phyloP scores from a whole-genome alignment of 164 flowering plant species.

The Macadamia tetraphylla region DNA sequence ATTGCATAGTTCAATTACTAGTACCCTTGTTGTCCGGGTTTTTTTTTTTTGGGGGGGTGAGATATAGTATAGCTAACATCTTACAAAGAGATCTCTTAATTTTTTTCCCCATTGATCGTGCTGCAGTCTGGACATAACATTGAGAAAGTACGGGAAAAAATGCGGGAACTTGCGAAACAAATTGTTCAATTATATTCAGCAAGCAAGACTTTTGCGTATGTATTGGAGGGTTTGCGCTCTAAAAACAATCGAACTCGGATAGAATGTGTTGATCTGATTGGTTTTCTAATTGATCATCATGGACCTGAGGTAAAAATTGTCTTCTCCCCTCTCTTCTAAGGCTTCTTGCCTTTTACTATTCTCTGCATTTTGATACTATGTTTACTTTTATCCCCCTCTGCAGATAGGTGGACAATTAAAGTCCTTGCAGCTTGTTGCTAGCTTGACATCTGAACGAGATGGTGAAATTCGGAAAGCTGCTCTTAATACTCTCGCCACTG shows the following conservation, averaged over 20 bases:
- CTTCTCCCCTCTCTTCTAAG: neutral
- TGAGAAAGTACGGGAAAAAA: slow-evolving; percentile 87
- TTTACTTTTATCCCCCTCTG: slow-evolving; percentile 3
- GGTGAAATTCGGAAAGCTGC: slow-evolving; percentile 98
- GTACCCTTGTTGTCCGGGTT: too few relatives aligned
- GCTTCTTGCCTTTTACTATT: neutral
- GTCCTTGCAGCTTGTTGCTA: slow-evolving; percentile 88
- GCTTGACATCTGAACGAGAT: slow-evolving; percentile 93
- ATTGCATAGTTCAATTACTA: too few relatives aligned
- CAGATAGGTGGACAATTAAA: slow-evolving; percentile 87
- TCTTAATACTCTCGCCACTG: slow-evolving; percentile 77
- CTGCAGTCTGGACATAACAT: slow-evolving; percentile 97
- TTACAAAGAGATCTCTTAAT: neutral
- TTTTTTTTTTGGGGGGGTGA: too few relatives aligned
- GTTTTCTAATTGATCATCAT: slow-evolving; percentile 75
- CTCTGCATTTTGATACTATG: neutral
- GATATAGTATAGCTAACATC: too few relatives aligned
- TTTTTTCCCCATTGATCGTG: neutral
- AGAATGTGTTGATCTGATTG: slow-evolving; percentile 84
- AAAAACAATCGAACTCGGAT: slow-evolving; percentile 91
- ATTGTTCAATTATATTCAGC: slow-evolving; percentile 65
- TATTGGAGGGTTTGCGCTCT: slow-evolving; percentile 92
- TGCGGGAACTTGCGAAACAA: slow-evolving; percentile 84
- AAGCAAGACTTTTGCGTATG: slow-evolving; percentile 66
- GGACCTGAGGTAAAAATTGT: slow-evolving; percentile 65